phyloP scores from a whole-genome alignment of 2,329 filamentous ascomycete species.

The Arthrobotrys iridis region DNA sequence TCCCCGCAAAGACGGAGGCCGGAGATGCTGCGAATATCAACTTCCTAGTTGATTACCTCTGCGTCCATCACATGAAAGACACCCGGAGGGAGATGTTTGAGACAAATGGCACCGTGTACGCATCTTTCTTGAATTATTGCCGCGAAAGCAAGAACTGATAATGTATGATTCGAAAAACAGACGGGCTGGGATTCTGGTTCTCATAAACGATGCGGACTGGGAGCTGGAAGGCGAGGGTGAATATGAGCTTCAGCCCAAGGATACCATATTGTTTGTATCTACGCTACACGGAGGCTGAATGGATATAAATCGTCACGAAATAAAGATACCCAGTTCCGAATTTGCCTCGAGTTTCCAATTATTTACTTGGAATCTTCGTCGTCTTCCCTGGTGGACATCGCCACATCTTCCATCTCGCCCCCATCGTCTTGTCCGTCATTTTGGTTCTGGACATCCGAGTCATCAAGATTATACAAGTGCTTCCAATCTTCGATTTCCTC shows the following conservation, averaged over 20 bases:
- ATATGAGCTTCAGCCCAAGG: slow-evolving; percentile 81
- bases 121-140: slow-evolving; percentile 57
- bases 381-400: slow-evolving; percentile 49
- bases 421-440: slow-evolving; percentile 59
- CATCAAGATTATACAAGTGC: slow-evolving; percentile 73
- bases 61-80: slow-evolving; percentile 84
- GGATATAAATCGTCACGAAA: slow-evolving; percentile 7
- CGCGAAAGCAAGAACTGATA: neutral
- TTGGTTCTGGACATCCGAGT: slow-evolving; percentile 58
- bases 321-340: neutral
- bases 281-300: slow-evolving; percentile 87
- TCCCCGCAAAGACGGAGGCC: slow-evolving; percentile 72
- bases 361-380: slow-evolving; percentile 44
- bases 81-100: slow-evolving; percentile 87
- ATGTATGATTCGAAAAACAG: slow-evolving; percentile 66
- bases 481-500: slow-evolving; percentile 93
- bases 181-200: slow-evolving; percentile 90
- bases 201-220: slow-evolving; percentile 99
- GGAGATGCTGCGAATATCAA: slow-evolving; percentile 71
- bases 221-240: slow-evolving; percentile 93
- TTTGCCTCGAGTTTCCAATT: no score
- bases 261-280: slow-evolving; percentile 95
- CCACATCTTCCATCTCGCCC: slow-evolving; percentile 58
- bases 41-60: slow-evolving; percentile 81
- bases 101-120: slow-evolving; percentile 86